These are phyloP conservation scores for Pelagomonas calceolata DNA, from an alignment of 108 stramenopile species.

Conservation along the genomic window DNA sequence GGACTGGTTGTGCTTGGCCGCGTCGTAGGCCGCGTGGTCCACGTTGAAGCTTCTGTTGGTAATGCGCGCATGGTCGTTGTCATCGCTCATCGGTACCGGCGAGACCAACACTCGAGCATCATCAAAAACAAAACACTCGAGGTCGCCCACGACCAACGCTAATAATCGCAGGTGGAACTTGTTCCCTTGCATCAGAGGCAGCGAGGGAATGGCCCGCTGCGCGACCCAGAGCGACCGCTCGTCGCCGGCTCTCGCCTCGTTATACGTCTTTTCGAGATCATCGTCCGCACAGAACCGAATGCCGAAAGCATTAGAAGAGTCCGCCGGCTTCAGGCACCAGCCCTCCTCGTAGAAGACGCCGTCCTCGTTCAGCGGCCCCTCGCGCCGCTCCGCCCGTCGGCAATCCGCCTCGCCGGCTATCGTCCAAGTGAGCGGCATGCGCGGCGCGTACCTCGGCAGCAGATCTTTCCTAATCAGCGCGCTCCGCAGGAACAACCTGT, in stretches of 20 bases:
- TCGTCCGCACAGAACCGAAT: neutral
- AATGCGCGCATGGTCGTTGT: conserved; percentile 5
- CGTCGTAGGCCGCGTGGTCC: conserved; percentile 5
- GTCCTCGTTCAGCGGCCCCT: neutral
- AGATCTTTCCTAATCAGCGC: conserved; percentile 14
- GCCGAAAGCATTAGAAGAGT: conserved; percentile 12
- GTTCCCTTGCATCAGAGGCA: neutral
- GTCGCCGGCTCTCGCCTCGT: neutral
- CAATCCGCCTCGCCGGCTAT: neutral
- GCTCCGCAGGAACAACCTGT: conserved; percentile 4
- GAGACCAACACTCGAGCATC: conserved; percentile 9
- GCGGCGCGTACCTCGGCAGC: neutral
- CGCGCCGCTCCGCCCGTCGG: neutral
- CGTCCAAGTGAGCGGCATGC: neutral
- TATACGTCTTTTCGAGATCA: neutral
- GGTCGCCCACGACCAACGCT: conserved; percentile 4
- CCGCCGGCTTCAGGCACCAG: conserved; percentile 4
- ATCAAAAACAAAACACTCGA: conserved; percentile 9
- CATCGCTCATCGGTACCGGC: neutral
- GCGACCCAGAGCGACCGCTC: neutral
- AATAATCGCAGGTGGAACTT: conserved; percentile 13
- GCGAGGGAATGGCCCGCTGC: neutral
- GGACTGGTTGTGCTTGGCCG: conserved; percentile 9
- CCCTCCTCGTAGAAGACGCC: neutral
- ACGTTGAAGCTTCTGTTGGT: conserved; percentile 9